Percentiles rank a stretch among this genome's conserved stretches.
Conservation (phyloP, 2,329 filamentous ascomycete genomes). For the Berkeleyomyces basicola region DNA sequence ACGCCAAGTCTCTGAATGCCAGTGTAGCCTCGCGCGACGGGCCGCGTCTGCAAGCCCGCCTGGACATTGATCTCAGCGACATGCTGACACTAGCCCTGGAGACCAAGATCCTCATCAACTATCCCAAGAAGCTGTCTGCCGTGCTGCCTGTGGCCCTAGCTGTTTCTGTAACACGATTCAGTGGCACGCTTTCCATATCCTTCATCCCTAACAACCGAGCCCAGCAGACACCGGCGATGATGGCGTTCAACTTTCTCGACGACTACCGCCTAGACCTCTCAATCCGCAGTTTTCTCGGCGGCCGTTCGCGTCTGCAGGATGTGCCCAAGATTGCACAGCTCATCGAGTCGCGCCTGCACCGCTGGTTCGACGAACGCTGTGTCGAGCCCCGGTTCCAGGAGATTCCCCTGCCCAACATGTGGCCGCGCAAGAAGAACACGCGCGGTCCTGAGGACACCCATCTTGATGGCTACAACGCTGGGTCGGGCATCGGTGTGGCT, state of each 20-base stretch:
- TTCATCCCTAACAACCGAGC: conserved; percentile 66
- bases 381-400: conserved; percentile 80
- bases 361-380: conserved; percentile 75
- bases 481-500: conserved; percentile 29
- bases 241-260: conserved; percentile 86
- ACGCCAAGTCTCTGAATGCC: conserved; percentile 34
- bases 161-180: conserved; percentile 85
- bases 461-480: conserved; percentile 26
- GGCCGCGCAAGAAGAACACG: conserved; percentile 73
- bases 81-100: conserved; percentile 90
- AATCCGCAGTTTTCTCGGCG: conserved; percentile 63
- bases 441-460: conserved; percentile 48
- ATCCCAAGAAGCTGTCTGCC: conserved; percentile 75
- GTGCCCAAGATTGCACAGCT: conserved; percentile 79
- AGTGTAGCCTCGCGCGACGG: conserved; percentile 42
- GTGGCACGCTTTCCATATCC: conserved; percentile 81
- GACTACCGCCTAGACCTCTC: conserved; percentile 76
- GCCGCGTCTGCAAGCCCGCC: conserved; percentile 71
- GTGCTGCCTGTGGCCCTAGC: conserved; percentile 82
- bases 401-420: conserved; percentile 65
- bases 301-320: conserved; percentile 63
- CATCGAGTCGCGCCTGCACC: conserved; percentile 61
- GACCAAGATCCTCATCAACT: conserved; percentile 87
- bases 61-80: conserved; percentile 94
- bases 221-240: conserved; percentile 61